These are phyloP conservation scores for Candida koratica DNA, from an alignment of 805 yeast genomes.

Conservation along the genomic window DNA sequence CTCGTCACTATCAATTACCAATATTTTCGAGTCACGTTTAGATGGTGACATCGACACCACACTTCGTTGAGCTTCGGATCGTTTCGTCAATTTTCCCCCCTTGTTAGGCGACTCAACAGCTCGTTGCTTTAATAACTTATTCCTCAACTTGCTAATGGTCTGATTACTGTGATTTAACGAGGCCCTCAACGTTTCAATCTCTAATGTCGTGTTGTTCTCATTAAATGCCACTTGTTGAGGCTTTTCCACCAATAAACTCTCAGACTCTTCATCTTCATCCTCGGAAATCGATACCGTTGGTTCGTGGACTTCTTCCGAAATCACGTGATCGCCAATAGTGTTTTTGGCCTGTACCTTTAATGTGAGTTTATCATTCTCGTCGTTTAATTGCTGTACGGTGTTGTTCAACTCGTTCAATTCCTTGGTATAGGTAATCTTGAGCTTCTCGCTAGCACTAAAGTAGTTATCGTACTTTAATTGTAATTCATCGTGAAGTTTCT, in stretches of 20 bases:
- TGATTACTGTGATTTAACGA: conserved; percentile 63
- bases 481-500: conserved; percentile 49
- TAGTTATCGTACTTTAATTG: conserved; percentile 38
- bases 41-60: conserved; percentile 29
- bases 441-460: conserved; percentile 33
- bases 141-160: conserved; percentile 57
- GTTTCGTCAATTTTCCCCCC: conserved; percentile 8
- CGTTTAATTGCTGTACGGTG: conserved; percentile 58
- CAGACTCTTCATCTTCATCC: conserved; percentile 22
- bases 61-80: conserved; percentile 18
- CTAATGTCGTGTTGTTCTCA: conserved; percentile 45
- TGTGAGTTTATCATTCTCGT: conserved; percentile 61
- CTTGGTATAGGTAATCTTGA: conserved; percentile 31
- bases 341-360: conserved; percentile 22
- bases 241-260: conserved; percentile 28
- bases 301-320: background rate
- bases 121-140: conserved; percentile 43
- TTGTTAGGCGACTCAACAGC: conserved; percentile 7
- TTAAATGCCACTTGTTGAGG: conserved; percentile 27
- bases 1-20: conserved; percentile 22
- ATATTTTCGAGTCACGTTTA: conserved; percentile 28
- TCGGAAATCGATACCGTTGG: background rate
- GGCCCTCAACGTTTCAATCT: conserved; percentile 61
- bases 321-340: background rate
- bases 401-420: conserved; percentile 48